A percentile compares a stretch with the other conserved stretches of the same genome.
These are phyloP conservation scores for Elymus sibiricus DNA, from an alignment of 176 grass and related monocot genomes.

Conservation along the genomic window DNA sequence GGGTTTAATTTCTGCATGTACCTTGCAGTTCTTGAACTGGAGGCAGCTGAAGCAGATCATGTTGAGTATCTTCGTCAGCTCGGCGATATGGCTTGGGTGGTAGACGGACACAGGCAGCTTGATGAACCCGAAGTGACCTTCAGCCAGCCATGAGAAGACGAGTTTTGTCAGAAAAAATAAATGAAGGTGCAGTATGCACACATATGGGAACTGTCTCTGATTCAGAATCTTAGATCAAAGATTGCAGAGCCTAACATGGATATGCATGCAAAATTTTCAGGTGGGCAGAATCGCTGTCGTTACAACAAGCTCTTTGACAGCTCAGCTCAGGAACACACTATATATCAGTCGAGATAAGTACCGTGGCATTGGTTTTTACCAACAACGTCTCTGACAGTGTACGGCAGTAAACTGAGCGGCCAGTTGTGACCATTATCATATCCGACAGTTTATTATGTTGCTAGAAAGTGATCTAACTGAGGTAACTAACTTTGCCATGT, in stretches of 20 bases:
- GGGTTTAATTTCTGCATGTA: not conserved
- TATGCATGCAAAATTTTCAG: not conserved
- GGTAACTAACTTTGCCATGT: no score
- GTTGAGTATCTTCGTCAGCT: constrained; percentile 35
- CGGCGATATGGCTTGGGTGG: constrained; percentile 19
- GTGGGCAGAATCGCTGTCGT: not conserved
- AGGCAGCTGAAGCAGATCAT: constrained; percentile 33
- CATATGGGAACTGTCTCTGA: not conserved
- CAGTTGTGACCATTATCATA: no score
- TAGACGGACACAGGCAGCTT: constrained; percentile 26
- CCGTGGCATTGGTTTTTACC: not conserved
- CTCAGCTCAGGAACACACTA: not conserved
- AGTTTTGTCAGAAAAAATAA: not conserved
- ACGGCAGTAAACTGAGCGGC: no score
- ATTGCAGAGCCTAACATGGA: not conserved
- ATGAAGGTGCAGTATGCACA: not conserved
- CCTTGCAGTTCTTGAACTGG: constrained; percentile 33
- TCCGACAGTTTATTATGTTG: no score
- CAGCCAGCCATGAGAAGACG: not conserved
- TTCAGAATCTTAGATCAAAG: not conserved
- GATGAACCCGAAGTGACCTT: constrained; percentile 42
- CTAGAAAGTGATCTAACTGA: no score
- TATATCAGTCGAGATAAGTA: not conserved
- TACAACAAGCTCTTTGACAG: not conserved
- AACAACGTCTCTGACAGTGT: not conserved